These are phyloP conservation scores for Sporobolomyces phaffii DNA, from an alignment of 768 basidiomycete species.

Conservation along the genomic window DNA sequence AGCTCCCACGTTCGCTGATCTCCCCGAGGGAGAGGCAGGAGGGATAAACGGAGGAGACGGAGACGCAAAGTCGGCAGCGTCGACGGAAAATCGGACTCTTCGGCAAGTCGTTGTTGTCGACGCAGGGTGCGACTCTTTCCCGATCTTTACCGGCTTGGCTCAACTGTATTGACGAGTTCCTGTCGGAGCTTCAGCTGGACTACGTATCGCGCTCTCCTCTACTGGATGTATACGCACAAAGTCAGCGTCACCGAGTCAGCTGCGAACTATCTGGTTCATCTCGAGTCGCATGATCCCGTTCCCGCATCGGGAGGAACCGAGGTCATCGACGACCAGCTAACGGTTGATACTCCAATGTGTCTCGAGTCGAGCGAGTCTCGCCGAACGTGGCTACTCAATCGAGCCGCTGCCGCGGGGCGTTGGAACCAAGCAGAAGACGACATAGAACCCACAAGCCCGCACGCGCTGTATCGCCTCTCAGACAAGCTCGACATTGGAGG, in stretches of 20 bases:
- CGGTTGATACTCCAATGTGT: too few species aligned
- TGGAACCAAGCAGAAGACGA: not conserved
- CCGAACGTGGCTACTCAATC: not conserved
- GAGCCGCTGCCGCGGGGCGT: not conserved
- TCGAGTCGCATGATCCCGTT: not conserved
- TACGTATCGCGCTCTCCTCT: conserved; percentile 6
- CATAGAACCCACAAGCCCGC: not conserved
- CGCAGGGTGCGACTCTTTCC: too few species aligned
- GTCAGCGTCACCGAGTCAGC: not conserved
- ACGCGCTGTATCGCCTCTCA: conserved; percentile 12
- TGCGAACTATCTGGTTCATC: not conserved
- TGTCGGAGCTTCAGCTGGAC: not conserved
- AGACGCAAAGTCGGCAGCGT: not conserved
- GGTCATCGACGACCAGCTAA: too few species aligned
- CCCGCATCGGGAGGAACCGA: too few species aligned
- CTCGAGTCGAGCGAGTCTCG: too few species aligned
- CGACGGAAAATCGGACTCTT: not conserved
- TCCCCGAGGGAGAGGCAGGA: not conserved
- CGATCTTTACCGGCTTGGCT: too few species aligned
- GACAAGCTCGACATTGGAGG: conserved; percentile 3
- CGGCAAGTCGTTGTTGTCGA: not conserved
- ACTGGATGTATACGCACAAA: conserved; percentile 3
- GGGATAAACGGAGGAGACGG: not conserved
- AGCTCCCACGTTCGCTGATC: not conserved
- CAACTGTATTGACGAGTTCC: not conserved